Conservation (phyloP, 2,329 filamentous ascomycete genomes). For the Aspergillus uvarum region DNA sequence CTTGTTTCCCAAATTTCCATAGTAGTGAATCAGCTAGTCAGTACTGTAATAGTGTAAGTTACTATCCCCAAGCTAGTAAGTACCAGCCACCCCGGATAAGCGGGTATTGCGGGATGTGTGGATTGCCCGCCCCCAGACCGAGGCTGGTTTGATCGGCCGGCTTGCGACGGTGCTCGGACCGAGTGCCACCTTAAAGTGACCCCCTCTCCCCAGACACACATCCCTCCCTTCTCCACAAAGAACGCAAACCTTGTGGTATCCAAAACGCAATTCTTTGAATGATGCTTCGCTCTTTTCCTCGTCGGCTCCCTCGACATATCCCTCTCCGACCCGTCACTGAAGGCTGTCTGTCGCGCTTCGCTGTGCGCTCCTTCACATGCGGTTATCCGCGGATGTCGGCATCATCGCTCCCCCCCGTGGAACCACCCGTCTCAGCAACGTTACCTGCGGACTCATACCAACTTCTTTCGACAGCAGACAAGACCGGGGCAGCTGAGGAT, state of each 20-base stretch:
- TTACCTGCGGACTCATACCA: constrained; percentile 79
- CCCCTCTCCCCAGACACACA: not conserved
- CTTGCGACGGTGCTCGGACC: not conserved
- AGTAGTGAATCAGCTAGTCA: not conserved
- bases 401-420: constrained; percentile 51
- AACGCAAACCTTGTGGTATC: not conserved
- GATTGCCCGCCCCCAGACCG: constrained; percentile 6
- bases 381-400: constrained; percentile 54
- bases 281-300: constrained; percentile 40
- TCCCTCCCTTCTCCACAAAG: not conserved
- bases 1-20: not conserved
- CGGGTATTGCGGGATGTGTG: not conserved
- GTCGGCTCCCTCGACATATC: constrained; percentile 38
- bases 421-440: constrained; percentile 61
- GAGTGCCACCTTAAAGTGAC: not conserved
- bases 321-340: constrained; percentile 20
- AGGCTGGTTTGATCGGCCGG: constrained; percentile 4
- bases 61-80: not conserved
- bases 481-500: constrained; percentile 79
- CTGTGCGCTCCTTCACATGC: constrained; percentile 37
- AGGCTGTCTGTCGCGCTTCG: constrained; percentile 25
- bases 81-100: constrained; percentile 4
- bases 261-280: not conserved
- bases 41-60: not conserved
- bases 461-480: constrained; percentile 72